Evolutionary conservation across 169 alveolate species (phyloP).

Genomic region (Plasmodium gallinaceum): DNA sequence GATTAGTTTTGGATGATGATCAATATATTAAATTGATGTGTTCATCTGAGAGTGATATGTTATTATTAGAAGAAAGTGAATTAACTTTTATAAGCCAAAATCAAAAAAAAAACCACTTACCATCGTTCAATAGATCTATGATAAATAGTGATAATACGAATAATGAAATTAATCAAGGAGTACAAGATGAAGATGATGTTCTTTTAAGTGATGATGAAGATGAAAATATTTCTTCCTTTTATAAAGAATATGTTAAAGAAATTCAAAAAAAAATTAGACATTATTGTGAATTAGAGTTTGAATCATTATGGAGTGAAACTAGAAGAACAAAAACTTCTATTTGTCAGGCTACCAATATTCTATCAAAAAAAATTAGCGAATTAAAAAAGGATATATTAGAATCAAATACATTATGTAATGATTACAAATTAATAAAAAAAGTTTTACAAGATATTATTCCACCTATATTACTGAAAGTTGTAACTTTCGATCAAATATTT

Average conservation of each 20-base stretch:
- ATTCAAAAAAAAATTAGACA: conserved; percentile 79
- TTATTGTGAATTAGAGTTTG: conserved; percentile 83
- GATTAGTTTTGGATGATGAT: conserved; percentile 86
- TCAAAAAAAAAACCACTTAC: conserved; percentile 31
- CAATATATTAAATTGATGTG: conserved; percentile 79
- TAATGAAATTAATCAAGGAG: not conserved
- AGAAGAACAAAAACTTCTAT: conserved; percentile 85
- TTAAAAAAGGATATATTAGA: conserved; percentile 82
- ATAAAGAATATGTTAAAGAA: conserved; percentile 83
- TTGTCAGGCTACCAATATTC: conserved; percentile 87
- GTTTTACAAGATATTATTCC: conserved; percentile 81
- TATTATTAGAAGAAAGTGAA: conserved; percentile 28
- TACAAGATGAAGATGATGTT: not conserved
- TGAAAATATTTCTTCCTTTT: conserved; percentile 62
- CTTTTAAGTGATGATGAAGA: not conserved
- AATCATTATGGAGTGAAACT: conserved; percentile 85
- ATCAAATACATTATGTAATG: conserved; percentile 83
- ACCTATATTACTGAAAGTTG: conserved; percentile 77
- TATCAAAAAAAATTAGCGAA: conserved; percentile 85
- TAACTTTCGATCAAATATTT: conserved; percentile 80
- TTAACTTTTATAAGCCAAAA: conserved; percentile 16
- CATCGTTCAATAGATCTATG: conserved; percentile 18
- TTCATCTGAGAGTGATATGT: conserved; percentile 27
- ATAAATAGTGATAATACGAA: conserved; percentile 32
- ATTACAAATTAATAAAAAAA: conserved; percentile 62